Percentiles rank a stretch among this genome's conserved stretches.
phyloP scores from a whole-genome alignment of 768 basidiomycete genomes.

The Pleurotus tuoliensis region DNA sequence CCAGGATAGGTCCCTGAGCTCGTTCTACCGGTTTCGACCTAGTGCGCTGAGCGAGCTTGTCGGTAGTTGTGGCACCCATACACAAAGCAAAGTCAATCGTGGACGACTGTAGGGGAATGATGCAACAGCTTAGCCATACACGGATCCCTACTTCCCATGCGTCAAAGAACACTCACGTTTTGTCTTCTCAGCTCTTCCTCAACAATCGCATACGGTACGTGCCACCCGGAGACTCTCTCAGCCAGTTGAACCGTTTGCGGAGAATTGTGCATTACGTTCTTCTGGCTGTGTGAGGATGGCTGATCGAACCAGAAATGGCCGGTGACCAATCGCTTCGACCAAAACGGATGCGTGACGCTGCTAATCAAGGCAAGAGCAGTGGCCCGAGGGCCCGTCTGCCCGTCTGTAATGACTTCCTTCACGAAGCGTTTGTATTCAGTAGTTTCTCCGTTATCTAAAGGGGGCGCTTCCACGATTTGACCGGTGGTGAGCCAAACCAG shows the following conservation, averaged over 20 bases:
- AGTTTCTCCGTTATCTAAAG: slow-evolving; percentile 93
- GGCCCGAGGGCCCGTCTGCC: slow-evolving; percentile 88
- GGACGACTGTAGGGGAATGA: slow-evolving; percentile 60
- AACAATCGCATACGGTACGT: slow-evolving; percentile 77
- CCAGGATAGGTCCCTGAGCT: slow-evolving; percentile 45
- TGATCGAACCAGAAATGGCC: slow-evolving; percentile 75
- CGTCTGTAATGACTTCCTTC: slow-evolving; percentile 95
- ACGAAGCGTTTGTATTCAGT: slow-evolving; percentile 93
- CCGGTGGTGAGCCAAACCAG: slow-evolving; percentile 94
- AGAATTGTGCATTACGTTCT: slow-evolving; percentile 67
- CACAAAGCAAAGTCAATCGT: slow-evolving; percentile 97
- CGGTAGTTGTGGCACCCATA: slow-evolving; percentile 82
- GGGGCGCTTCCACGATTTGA: slow-evolving; percentile 79
- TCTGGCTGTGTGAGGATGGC: slow-evolving; percentile 45
- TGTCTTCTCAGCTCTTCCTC: slow-evolving; percentile 95
- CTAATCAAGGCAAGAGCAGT: slow-evolving; percentile 87
- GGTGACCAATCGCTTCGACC: slow-evolving; percentile 72
- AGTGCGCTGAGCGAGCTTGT: slow-evolving; percentile 79
- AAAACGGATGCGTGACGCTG: slow-evolving; percentile 74
- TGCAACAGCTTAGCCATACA: slow-evolving; percentile 18
- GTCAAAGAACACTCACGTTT: slow-evolving; percentile 61
- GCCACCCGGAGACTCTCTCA: slow-evolving; percentile 87
- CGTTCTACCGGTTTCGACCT: slow-evolving; percentile 49
- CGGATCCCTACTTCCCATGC: slow-evolving; percentile 19
- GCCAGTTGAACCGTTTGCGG: slow-evolving; percentile 80